phyloP scores from a whole-genome alignment of 129 eudicot genomes.

The Chrysanthemum seticuspe region DNA sequence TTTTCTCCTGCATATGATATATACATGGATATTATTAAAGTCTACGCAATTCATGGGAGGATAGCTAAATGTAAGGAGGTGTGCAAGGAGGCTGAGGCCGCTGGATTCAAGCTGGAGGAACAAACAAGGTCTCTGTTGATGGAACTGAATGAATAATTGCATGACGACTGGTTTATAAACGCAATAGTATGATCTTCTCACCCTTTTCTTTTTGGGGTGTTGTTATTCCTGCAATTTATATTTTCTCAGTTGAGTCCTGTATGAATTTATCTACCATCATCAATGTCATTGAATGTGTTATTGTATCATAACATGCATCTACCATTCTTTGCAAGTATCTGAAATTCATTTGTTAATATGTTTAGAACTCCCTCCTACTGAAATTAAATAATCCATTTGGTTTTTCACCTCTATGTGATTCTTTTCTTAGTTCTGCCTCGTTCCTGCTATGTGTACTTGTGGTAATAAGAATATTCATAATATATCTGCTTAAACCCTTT shows the following conservation, averaged over 20 bases:
- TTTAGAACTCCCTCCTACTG: too few relatives aligned
- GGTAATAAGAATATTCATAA: neutral
- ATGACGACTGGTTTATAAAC: neutral
- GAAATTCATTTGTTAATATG: too few relatives aligned
- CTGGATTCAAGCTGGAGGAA: slow-evolving; percentile 66
- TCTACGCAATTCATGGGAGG: slow-evolving; percentile 63
- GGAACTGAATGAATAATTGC: slow-evolving; percentile 34
- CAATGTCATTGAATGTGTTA: slow-evolving; percentile 4
- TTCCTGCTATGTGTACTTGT: neutral
- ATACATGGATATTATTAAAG: slow-evolving; percentile 48
- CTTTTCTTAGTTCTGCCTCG: neutral
- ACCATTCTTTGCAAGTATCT: neutral
- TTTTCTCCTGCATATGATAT: slow-evolving; percentile 72
- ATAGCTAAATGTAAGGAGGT: slow-evolving; percentile 74
- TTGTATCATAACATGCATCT: slow-evolving; percentile 2
- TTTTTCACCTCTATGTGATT: too few relatives aligned
- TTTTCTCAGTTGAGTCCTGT: neutral
- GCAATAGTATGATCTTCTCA: slow-evolving; percentile 16
- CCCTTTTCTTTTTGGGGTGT: slow-evolving; percentile 5
- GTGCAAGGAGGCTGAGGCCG: slow-evolving; percentile 73
- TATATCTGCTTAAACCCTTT: neutral
- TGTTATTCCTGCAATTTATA: neutral
- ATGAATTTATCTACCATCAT: neutral
- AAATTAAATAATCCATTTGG: too few relatives aligned
- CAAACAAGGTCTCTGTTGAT: slow-evolving; percentile 39